Conservation (phyloP, 2,329 filamentous ascomycete genomes). For the Talaromyces sp. region DNA sequence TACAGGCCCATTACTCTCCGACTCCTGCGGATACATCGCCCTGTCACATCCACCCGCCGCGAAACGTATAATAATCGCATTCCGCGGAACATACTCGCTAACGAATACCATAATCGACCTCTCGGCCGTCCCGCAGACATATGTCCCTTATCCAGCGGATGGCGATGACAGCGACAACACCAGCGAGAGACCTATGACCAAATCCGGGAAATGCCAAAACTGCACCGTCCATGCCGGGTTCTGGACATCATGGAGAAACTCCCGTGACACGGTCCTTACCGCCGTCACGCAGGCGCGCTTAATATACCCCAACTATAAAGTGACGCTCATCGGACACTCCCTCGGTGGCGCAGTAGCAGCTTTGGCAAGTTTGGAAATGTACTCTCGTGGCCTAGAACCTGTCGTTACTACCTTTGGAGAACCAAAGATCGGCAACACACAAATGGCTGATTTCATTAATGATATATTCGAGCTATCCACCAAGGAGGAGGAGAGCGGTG, state of each 20-base stretch:
- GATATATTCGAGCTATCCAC: slow-evolving; percentile 44
- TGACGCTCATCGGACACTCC: slow-evolving; percentile 84
- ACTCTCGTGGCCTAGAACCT: slow-evolving; percentile 70
- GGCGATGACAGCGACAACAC: slow-evolving; percentile 39
- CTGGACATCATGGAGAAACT: slow-evolving; percentile 75
- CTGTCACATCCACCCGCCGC: slow-evolving; percentile 65
- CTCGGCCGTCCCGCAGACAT: slow-evolving; percentile 82
- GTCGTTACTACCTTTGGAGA: slow-evolving; percentile 89
- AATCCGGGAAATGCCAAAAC: slow-evolving; percentile 63
- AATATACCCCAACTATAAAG: slow-evolving; percentile 64
- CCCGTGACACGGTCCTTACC: slow-evolving; percentile 65
- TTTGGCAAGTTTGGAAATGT: slow-evolving; percentile 78
- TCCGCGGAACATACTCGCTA: slow-evolving; percentile 91
- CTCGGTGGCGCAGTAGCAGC: slow-evolving; percentile 89
- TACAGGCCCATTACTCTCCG: slow-evolving; percentile 78
- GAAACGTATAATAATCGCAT: slow-evolving; percentile 74
- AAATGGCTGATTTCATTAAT: slow-evolving; percentile 54
- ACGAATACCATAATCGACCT: slow-evolving; percentile 88
- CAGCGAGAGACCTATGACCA: slow-evolving; percentile 22
- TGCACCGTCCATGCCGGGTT: slow-evolving; percentile 95
- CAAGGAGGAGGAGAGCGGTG: not conserved
- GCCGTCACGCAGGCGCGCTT: slow-evolving; percentile 58
- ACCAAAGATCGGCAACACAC: slow-evolving; percentile 60
- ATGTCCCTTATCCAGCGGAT: slow-evolving; percentile 72
- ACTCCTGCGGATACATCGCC: slow-evolving; percentile 91